Evolutionary conservation across 331 rosid genomes (phyloP), one percentile per base, ranked within the genome.

Genomic region (Saraca asoca): DNA sequence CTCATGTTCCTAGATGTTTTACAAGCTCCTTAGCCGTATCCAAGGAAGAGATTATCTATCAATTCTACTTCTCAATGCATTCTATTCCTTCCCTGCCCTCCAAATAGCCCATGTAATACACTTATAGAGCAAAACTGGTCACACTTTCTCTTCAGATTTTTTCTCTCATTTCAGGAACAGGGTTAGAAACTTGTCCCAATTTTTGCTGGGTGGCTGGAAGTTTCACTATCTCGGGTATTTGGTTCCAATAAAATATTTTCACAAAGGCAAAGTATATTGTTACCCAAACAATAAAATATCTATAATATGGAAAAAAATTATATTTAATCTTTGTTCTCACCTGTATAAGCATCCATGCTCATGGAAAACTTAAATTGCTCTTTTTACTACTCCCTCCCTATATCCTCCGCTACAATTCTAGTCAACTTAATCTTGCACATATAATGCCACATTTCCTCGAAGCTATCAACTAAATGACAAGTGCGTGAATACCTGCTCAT

Each of bases 401-500:
- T 13, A 7, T 18, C 56, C 43, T 39, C 44, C 14, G 14, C 64
- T 11, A 41, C 38, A 51, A 61, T 17, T 39, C 17, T 24, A 51
- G 55, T 41, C 38, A 38, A 49, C 6, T 15, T n/a, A n/a, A n/a
- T 31, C 52, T 54, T 52, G 68, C 43, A 35, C 5, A 44, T 24
- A 24, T 24, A 41, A 43, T 59, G 6, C 34, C 6, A 44, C 8
- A 18, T 5, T 60, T 34, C 67, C 31, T n/a, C n/a, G 45, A 17
- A 43, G 57, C 19, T 7, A 42, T 50, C n/a, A 42, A 60, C 55
- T 6, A 42, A 13, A 38, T 18, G 24, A 33, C 38, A 38, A 52
- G 33, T 44, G 10, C 13, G 63, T 7, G 37, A 38, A 59, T 69
- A 89, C 98, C 96, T 92, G 98, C 78, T 94, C 99, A 73, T 90